Evolutionary conservation across 345 rosid species (phyloP).

Genomic region (Brassica juncea): DNA sequence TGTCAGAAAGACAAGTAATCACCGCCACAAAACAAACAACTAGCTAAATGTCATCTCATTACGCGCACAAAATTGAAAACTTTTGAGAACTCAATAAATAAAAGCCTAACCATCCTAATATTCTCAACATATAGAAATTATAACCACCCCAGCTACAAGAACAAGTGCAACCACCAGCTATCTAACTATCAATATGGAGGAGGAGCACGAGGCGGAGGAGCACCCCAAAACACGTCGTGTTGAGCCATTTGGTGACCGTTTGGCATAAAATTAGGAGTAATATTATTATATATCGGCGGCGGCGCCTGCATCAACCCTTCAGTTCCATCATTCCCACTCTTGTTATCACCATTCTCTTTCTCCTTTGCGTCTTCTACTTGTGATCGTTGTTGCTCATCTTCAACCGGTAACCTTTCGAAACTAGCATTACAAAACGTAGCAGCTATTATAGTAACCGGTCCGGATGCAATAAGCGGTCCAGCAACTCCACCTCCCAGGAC

Average conservation of each 20-base stretch:
- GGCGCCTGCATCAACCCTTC: conserved; percentile 48
- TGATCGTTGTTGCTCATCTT: conserved; percentile 40
- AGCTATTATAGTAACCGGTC: conserved; percentile 81
- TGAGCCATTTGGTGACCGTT: conserved; percentile 78
- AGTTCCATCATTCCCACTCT: conserved; percentile 22
- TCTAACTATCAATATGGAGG: conserved; percentile 48
- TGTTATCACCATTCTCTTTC: conserved; percentile 40
- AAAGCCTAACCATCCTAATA: background rate
- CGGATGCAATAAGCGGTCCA: conserved; percentile 72
- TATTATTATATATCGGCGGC: conserved; percentile 51
- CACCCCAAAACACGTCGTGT: conserved; percentile 80
- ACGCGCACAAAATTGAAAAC: background rate
- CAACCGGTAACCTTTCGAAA: conserved; percentile 76
- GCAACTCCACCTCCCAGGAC: conserved; percentile 78
- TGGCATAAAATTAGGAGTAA: conserved; percentile 66
- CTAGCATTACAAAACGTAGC: conserved; percentile 83
- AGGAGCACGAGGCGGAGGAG: conserved; percentile 68
- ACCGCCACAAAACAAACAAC: conserved; percentile 18
- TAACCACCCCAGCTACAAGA: conserved; percentile 22
- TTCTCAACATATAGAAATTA: background rate
- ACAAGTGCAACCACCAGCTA: conserved; percentile 5
- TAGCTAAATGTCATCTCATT: conserved; percentile 31
- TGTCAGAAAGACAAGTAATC: background rate
- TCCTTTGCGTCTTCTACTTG: conserved; percentile 40
- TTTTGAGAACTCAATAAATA: background rate